Evolutionary conservation across 2,329 filamentous ascomycete species (phyloP).

Genomic region (Trichoderma sp.): DNA sequence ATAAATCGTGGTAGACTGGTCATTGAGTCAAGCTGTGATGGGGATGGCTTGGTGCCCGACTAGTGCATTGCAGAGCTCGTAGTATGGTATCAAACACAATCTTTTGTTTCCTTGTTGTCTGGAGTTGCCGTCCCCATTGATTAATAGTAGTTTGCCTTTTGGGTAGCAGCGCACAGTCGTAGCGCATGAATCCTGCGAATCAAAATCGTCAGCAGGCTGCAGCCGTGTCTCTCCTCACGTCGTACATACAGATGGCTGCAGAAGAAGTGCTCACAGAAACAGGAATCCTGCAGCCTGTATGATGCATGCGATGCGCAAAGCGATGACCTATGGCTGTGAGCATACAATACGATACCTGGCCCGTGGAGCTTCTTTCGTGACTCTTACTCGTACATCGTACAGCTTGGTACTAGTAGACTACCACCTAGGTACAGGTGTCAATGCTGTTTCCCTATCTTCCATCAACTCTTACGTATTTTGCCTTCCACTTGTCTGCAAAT

Average conservation of each 20-base stretch:
- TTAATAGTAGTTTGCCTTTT: not conserved
- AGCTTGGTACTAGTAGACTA: too few species aligned
- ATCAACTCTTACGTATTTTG: not conserved
- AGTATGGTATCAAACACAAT: not conserved
- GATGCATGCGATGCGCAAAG: not conserved
- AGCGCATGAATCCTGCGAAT: constrained; percentile 11
- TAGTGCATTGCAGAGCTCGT: not conserved
- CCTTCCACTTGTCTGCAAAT: not conserved
- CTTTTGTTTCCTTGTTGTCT: not conserved
- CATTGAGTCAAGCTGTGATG: constrained; percentile 9
- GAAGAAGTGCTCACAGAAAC: not conserved
- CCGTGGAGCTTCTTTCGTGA: not conserved
- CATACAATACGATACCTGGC: not conserved
- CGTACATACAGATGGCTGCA: not conserved
- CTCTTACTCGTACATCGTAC: not conserved
- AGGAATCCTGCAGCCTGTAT: not conserved
- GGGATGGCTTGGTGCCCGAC: not conserved
- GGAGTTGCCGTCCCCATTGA: not conserved
- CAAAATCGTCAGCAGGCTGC: not conserved
- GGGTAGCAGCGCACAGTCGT: constrained; percentile 16
- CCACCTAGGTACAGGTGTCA: not conserved
- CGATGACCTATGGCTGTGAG: not conserved
- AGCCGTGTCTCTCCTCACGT: not conserved
- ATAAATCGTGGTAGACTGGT: not conserved
- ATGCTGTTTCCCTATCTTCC: not conserved